Base-by-base conservation (phyloP, 371 early-diverging fungal genomes). In the Mucor piriformis region DNA sequence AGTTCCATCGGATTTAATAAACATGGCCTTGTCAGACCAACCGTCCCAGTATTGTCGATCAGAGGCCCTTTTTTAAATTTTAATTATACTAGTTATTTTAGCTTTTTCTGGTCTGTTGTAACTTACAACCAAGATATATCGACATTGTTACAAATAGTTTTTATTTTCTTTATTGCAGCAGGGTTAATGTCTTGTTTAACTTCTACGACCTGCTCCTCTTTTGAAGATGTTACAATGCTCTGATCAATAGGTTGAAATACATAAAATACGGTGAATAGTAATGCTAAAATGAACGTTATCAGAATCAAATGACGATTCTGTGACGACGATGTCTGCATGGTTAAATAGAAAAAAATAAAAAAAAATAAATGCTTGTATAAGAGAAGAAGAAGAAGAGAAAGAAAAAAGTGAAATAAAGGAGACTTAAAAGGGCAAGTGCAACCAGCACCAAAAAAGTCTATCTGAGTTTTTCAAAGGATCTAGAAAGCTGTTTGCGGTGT, bases 21-120 rank as follows among this genome's bases (percentile, higher is more conserved):
- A 71, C 71, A 77, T 71, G 20, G 68, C 42, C 53, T 77, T 77
- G 37, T 67, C 63, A 12, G 52, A 40, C 70, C 71, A 69, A 24
- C 77, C 74, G 63, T 73, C 72, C 77, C 77, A 77, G 43, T 73
- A 64, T 13, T 64, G 54, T 50, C 73, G 64, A 50, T 73, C 73
- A 15, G 66, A 53, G 21, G 73, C 70, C 16, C 76, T 76, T 42
- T 25, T 27, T 47, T 49, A 42, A 24, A 55, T 25, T 10, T 29
- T 40, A 25, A 52, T 4, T 54, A 13, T 25, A 20, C 13, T 6
- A 29, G 13, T 18, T n/a, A 1, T n/a, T 10, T 25, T 12, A 13
- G 4, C 16, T 18, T 24, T 8, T 5, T 20, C 16, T 18, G 10
- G 11, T 24, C 27, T 29, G 20, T 38, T 46, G 4, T 6, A 25